Evolutionary conservation across 2,329 filamentous ascomycete genomes (phyloP), one percentile per base, ranked within the genome.

Genomic region (Epicoccum sorghinum): DNA sequence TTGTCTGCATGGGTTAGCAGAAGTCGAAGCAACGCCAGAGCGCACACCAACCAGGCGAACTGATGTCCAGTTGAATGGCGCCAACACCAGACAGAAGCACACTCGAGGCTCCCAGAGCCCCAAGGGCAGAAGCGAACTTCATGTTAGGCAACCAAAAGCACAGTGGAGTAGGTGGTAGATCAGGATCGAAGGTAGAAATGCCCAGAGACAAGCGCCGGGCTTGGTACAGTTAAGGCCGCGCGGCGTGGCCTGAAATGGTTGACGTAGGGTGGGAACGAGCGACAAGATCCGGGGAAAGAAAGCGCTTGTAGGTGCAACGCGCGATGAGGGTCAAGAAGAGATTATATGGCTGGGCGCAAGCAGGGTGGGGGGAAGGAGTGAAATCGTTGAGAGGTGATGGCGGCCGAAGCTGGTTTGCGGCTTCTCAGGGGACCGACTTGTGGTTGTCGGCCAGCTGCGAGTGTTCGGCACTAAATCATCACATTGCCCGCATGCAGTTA

Each of bases 1-100:
- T 86, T 89, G 30, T 76, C 86, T 89, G 63, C 14, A n/a, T 4
- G 35, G 37, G 55, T 68, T 44, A 69, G 62, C 33, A 23, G 12
- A 35, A 35, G 36, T 29, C 38, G 18, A 48, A 13, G 43, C 22
- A n/a, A 14, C 9, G 18, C 29, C 41, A 36, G 22, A 27, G 25
- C 45, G 47, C 38, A 38, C 12, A 14, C 67, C 29, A 62, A 75
- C 73, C 68, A 47, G 62, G 50, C 27, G 64, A 62, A 35, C 47
- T 64, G 14, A 72, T 58, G 48, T 72, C 61, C 32, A 76, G 49
- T 1, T 69, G 60, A 37, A 76, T 64, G 8, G 72, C 73, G 32
- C 64, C 62, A 8, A 65, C 68, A 47, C 66, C 59, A 38, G 72
- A 66, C 37, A 69, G 58, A 50, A 74, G 59, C 36, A 74, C 58